Evolutionary conservation across 805 yeast genomes (phyloP), one percentile per base, ranked within the genome.

Genomic region (Nakazawaea anatomiae): DNA sequence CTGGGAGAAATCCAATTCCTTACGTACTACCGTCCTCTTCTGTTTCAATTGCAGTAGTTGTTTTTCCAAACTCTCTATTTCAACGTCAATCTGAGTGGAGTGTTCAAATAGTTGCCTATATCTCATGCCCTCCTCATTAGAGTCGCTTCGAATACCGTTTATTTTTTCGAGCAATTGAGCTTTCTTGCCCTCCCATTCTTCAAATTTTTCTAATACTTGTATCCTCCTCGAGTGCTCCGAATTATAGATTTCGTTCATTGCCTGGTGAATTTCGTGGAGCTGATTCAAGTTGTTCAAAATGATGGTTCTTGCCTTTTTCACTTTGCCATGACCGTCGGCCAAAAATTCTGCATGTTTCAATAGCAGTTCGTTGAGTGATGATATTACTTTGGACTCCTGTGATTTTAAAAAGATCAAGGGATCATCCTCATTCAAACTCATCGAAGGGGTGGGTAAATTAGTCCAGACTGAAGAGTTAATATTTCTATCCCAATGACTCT

Each of bases 221-320:
- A 58, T 57, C 28, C 71, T 64, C n/a, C 57, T 58, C 3, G 56
- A 51, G 5, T 67, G 58, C 39, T 76, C 79, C 2, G 67, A 60
- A 4, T 60, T 52, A 59, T 78, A 79, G 1, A 77, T 61, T 57
- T 79, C 83, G 49, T 66, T 64, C 57, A 77, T 67, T 5, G 79
- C 71, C 47, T 70, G 69, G 52, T 71, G 68, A 49, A 66, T 67
- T 47, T 74, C 75, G 6, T 73, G 67, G n/a, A 78, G 54, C 51
- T 71, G 72, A 32, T 60, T 62, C 8, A 51, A 39, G 35, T 36
- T 52, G 14, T 57, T 58, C 4, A 63, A 36, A 1, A 76, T 60
- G 52, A 56, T 55, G 5, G 46, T 52, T 52, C 80, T 54, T 1
- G 62, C 57, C 11, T 59, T 54, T 18, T 57, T 47, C 27, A 76